These are phyloP conservation scores for Silene noctiflora DNA, from an alignment of 179 eudicot species.

Conservation along the genomic window DNA sequence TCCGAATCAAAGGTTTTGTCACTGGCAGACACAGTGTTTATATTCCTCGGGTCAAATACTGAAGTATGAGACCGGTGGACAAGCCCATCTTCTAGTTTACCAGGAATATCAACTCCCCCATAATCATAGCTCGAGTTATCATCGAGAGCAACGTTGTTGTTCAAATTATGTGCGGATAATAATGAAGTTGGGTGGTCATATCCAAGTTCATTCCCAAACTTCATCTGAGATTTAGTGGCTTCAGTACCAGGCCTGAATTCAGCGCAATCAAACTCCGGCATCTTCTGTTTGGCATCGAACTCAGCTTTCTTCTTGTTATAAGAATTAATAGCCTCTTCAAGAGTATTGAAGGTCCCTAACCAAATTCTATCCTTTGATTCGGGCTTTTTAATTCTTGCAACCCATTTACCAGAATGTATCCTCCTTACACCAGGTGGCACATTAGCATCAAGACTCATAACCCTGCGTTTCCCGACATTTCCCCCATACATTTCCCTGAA, in stretches of 20 bases:
- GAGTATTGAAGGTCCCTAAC: slow-evolving; percentile 28
- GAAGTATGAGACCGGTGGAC: background rate
- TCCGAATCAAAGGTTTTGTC: background rate
- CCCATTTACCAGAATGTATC: slow-evolving; percentile 31
- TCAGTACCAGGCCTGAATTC: background rate
- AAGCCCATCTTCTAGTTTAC: too few species aligned
- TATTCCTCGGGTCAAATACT: background rate
- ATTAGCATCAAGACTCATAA: background rate
- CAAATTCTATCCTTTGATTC: slow-evolving; percentile 12
- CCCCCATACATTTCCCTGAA: too few species aligned
- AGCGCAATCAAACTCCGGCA: background rate
- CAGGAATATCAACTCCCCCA: too few species aligned
- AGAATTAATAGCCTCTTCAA: slow-evolving; percentile 25
- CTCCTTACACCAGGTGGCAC: slow-evolving; percentile 22
- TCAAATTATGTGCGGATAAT: slow-evolving; percentile 4
- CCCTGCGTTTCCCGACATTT: too few species aligned
- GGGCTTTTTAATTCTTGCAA: slow-evolving; percentile 17
- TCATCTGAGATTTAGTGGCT: background rate
- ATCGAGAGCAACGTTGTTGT: too few species aligned
- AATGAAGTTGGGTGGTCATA: slow-evolving; percentile 22
- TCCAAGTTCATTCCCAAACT: background rate
- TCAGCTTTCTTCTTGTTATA: slow-evolving; percentile 18
- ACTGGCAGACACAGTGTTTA: background rate
- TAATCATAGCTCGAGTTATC: too few species aligned
- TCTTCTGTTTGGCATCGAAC: background rate